Percentiles rank a stretch among this genome's conserved stretches.
Evolutionary conservation across 306 rosid genomes (phyloP).

Genomic region (Psophocarpus tetragonolobus): DNA sequence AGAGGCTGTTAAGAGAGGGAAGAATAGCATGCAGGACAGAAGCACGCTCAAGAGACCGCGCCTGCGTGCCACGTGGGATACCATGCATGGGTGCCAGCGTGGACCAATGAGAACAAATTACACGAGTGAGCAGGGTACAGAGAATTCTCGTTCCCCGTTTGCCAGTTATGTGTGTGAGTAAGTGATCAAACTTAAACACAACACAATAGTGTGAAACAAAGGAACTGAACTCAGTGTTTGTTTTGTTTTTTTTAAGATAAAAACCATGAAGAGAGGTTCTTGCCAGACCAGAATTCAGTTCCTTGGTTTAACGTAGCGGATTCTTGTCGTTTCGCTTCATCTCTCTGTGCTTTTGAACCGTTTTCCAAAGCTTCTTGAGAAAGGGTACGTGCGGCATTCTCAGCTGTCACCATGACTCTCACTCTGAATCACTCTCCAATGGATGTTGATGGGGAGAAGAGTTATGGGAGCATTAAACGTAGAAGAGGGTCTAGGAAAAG

Average conservation of each 20-base stretch:
- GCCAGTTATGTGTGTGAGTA: not conserved
- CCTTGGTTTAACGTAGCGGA: constrained; percentile 9
- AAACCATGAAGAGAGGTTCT: not conserved
- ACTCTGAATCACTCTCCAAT: constrained; percentile 25
- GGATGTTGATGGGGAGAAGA: constrained; percentile 31
- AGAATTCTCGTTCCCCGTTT: not conserved
- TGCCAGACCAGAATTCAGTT: not conserved
- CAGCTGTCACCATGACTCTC: not conserved
- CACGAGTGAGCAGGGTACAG: not conserved
- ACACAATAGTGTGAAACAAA: not conserved
- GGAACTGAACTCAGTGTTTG: constrained; percentile 10
- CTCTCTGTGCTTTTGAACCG: not conserved
- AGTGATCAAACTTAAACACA: not conserved
- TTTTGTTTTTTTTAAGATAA: not conserved
- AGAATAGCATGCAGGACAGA: not conserved
- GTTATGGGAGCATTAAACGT: not conserved
- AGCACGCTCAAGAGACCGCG: not conserved
- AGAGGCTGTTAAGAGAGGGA: not conserved
- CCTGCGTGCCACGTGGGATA: not conserved
- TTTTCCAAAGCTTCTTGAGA: not conserved
- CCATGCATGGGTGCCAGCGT: not conserved
- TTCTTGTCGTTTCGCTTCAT: not conserved
- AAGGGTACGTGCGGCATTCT: not conserved
- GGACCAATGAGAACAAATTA: not conserved
- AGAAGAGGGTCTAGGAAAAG: constrained; percentile 8